These are phyloP conservation scores for Phytophthora lateralis DNA, from an alignment of 352 stramenopile genomes.

Conservation along the genomic window DNA sequence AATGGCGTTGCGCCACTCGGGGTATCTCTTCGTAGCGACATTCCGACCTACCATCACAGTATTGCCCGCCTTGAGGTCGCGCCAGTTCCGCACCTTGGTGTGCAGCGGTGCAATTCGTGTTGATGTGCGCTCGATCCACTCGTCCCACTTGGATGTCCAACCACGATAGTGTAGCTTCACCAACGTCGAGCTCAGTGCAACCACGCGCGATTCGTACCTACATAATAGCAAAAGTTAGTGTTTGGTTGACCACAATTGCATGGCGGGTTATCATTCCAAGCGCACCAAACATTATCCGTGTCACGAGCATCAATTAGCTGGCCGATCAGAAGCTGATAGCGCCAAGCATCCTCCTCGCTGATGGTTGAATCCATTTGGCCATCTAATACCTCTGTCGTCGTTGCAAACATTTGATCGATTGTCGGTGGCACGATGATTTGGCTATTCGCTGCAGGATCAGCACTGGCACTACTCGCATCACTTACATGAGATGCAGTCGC, in stretches of 20 bases:
- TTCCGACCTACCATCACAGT: conserved; percentile 53
- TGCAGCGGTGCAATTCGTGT: conserved; percentile 93
- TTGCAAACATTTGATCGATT: conserved; percentile 12
- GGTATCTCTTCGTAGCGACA: conserved; percentile 38
- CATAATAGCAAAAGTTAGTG: conserved; percentile 11
- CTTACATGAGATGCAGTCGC: conserved; percentile 3
- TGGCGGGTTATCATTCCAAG: neutral
- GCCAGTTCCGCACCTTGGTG: conserved; percentile 77
- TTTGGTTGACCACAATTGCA: neutral
- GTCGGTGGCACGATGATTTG: neutral
- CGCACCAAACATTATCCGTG: conserved; percentile 70
- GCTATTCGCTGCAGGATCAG: neutral
- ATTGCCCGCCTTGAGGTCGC: conserved; percentile 56
- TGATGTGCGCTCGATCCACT: conserved; percentile 93
- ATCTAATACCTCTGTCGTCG: conserved; percentile 9
- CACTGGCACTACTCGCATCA: conserved; percentile 1
- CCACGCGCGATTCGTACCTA: conserved; percentile 65
- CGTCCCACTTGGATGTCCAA: conserved; percentile 97
- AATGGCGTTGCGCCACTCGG: conserved; percentile 66
- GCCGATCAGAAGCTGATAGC: conserved; percentile 50
- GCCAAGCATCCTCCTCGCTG: conserved; percentile 50
- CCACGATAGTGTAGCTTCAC: conserved; percentile 96
- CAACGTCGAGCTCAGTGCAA: conserved; percentile 49
- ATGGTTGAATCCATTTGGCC: conserved; percentile 11
- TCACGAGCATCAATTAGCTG: conserved; percentile 75